phyloP scores from a whole-genome alignment of 192 early-diverging fungal species.

The Umbelopsis ramanniana region DNA sequence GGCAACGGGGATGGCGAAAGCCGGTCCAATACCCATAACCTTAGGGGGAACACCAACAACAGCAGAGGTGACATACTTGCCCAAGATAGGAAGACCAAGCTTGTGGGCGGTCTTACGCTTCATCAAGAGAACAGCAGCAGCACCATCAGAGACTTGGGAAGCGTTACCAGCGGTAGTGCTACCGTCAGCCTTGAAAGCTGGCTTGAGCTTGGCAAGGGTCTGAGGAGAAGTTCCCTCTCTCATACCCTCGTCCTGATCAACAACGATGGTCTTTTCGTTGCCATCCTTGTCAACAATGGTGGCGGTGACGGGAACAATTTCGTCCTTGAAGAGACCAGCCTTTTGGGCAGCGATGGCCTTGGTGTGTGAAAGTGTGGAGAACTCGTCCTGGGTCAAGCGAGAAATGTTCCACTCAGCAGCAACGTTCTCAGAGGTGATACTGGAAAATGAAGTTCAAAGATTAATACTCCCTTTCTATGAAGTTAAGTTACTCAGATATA shows the following conservation, averaged over 20 bases:
- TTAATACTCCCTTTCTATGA: neutral
- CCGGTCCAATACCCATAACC: conserved; percentile 98
- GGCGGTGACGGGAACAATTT: conserved; percentile 85
- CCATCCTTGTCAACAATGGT: conserved; percentile 80
- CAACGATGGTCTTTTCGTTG: conserved; percentile 69
- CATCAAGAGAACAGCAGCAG: conserved; percentile 94
- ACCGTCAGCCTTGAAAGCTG: conserved; percentile 88
- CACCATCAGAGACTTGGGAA: conserved; percentile 98
- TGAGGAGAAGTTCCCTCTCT: conserved; percentile 82
- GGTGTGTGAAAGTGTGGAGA: conserved; percentile 85
- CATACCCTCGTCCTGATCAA: conserved; percentile 92
- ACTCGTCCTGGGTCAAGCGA: conserved; percentile 89
- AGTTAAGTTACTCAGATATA: neutral
- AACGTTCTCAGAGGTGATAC: conserved; percentile 97
- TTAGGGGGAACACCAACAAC: conserved; percentile 90
- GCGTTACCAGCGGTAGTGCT: conserved; percentile 93
- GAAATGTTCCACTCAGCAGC: conserved; percentile 84
- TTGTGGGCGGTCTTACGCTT: conserved; percentile 89
- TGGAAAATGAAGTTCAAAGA: conserved; percentile 26
- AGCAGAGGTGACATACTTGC: conserved; percentile 85
- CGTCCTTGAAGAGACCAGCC: conserved; percentile 87
- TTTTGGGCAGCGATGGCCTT: conserved; percentile 87
- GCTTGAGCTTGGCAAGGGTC: conserved; percentile 78
- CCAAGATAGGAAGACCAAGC: conserved; percentile 83
- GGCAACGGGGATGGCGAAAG: conserved; percentile 89